Evolutionary conservation across 2,329 filamentous ascomycete species (phyloP), one percentile per base, ranked within the genome.

Genomic region (Cryoendolithus antarcticus): DNA sequence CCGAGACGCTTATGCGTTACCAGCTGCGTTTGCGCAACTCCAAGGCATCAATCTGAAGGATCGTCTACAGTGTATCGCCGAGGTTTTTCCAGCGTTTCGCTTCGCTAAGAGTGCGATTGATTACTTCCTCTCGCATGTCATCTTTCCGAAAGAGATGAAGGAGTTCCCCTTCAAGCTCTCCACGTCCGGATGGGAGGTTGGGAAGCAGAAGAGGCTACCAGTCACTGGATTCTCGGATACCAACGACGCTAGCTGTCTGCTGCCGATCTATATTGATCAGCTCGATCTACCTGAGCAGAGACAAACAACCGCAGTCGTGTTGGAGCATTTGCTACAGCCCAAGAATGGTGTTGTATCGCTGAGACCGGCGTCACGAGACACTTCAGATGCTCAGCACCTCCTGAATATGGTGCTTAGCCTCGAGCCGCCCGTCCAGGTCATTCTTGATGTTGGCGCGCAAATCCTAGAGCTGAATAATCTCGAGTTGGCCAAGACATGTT

Each of bases 181-280:
- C 28, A 69, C 75, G 0, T 81, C 75, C 0, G 77, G 75, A 0
- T 85, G 79, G 79, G 79, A 84, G 46, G 61, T 84, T 2, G 74
- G 76, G 0, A 0, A 55, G 59, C 0, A 53, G 64, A 4, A 51
- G 77, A 0, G 69, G 80, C 0, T 59, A 1, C 44, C 68, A 1
- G 80, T 77, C 0, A 82, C 78, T 0, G 80, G 80, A 0, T 86
- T 86, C 52, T 80, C 75, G 6, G 80, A 80, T 0, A 85, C 81
- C 0, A 84, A 82, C 33, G 80, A 85, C 50, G 75, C 72, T 12
- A 64, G 69, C 29, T 60, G 58, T 0, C 62, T 80, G 28, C 56
- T 84, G 0, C 80, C 80, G 0, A 54, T 75, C n/a, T 75, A 66
- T 0, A 74, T 84, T 12, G 54, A 61, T 11, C 78, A 84, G 37